Conservation (phyloP, 2,329 filamentous ascomycete species). For the Gaeumannomyces tritici region DNA sequence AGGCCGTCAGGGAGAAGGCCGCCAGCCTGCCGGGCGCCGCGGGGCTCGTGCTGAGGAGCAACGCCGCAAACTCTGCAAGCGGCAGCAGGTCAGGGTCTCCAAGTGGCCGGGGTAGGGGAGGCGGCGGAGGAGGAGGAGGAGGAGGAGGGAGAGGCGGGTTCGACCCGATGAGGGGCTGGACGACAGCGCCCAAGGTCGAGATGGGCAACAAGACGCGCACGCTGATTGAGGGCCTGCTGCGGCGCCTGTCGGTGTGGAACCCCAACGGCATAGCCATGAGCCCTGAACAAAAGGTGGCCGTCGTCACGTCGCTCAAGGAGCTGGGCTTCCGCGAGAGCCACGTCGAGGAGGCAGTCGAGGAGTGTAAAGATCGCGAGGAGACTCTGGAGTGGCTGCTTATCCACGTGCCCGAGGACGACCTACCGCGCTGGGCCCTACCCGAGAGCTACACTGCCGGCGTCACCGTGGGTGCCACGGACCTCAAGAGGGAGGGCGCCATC, state of each 20-base stretch:
- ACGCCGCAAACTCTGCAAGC: conserved; percentile 23
- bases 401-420: conserved; percentile 91
- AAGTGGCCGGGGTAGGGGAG: conserved; percentile 9
- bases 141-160: conserved; percentile 17
- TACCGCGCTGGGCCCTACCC: conserved; percentile 86
- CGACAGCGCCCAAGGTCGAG: conserved; percentile 78
- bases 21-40: conserved; percentile 51
- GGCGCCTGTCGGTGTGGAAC: conserved; percentile 79
- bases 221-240: conserved; percentile 70
- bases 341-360: conserved; percentile 73
- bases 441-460: conserved; percentile 88
- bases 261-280: conserved; percentile 62
- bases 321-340: conserved; percentile 86
- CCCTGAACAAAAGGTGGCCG: conserved; percentile 40
- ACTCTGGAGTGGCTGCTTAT: conserved; percentile 92
- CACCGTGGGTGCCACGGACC: conserved; percentile 70
- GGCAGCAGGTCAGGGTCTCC: conserved; percentile 12
- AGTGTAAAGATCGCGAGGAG: conserved; percentile 88
- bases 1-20: conserved; percentile 59
- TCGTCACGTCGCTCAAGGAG: conserved; percentile 65
- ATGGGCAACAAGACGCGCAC: conserved; percentile 76
- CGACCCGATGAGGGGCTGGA: conserved; percentile 65
- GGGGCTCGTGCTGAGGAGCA: conserved; percentile 42
- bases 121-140: neutral
- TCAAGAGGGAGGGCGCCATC: conserved; percentile 72